Percentiles rank a stretch among this genome's conserved stretches.
These are phyloP conservation scores for Fusarium siculi DNA, from an alignment of 2,329 filamentous ascomycete species.

Conservation along the genomic window DNA sequence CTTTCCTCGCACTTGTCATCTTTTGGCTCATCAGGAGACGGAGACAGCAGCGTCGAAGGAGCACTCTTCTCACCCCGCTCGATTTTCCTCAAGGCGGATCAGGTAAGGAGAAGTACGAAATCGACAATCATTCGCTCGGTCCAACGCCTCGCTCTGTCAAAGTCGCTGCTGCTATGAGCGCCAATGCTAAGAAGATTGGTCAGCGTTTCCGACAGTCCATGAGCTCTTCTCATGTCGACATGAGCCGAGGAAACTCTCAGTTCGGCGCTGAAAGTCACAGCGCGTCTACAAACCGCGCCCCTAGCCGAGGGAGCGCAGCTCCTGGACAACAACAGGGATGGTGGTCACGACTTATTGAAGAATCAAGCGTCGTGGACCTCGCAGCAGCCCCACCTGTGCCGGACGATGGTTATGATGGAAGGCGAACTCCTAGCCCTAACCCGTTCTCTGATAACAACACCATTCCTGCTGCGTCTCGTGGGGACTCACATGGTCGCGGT, in stretches of 20 bases:
- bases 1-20: constrained; percentile 56
- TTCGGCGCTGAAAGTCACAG: constrained; percentile 54
- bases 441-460: constrained; percentile 58
- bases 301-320: constrained; percentile 13
- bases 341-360: constrained; percentile 57
- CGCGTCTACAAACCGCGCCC: constrained; percentile 44
- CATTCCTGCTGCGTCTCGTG: constrained; percentile 50
- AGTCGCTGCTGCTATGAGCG: constrained; percentile 44
- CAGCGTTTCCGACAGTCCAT: constrained; percentile 32
- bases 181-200: constrained; percentile 46
- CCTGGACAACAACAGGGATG: constrained; percentile 49
- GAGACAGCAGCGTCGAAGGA: constrained; percentile 55
- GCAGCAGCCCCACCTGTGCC: constrained; percentile 39
- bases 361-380: constrained; percentile 53
- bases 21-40: constrained; percentile 62
- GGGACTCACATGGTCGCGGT: constrained; percentile 52
- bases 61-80: constrained; percentile 61
- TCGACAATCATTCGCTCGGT: constrained; percentile 60
- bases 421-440: constrained; percentile 32
- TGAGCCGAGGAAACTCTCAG: constrained; percentile 65
- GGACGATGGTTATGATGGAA: constrained; percentile 28
- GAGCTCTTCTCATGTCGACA: constrained; percentile 55
- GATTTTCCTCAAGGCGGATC: constrained; percentile 46
- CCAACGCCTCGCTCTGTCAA: constrained; percentile 56
- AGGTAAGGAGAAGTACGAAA: constrained; percentile 36